Conservation (phyloP, 306 rosid genomes). For the cucumber (Cucumis sativus) region DNA sequence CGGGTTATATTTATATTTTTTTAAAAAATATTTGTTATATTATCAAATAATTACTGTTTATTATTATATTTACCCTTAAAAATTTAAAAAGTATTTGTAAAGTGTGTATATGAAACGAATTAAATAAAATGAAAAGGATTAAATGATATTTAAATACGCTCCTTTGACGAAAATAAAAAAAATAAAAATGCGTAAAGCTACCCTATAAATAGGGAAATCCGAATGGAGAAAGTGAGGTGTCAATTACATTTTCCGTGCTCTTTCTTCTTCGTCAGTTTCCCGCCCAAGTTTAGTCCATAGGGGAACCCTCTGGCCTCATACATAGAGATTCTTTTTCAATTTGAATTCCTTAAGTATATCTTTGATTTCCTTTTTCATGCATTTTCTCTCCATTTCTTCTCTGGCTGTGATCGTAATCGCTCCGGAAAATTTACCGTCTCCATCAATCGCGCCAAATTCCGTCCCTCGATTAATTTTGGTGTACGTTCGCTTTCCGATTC, state of each 20-base stretch:
- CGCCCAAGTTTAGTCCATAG: background rate
- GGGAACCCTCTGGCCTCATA: background rate
- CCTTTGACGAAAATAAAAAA: background rate
- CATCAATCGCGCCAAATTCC: background rate
- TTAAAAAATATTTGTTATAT: too few relatives aligned
- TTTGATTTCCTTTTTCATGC: background rate
- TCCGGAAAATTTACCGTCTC: background rate
- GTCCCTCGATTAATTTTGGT: background rate
- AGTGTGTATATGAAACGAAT: background rate
- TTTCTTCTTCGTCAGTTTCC: background rate
- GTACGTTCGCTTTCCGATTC: background rate
- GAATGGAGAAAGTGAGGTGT: background rate
- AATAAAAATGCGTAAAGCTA: background rate
- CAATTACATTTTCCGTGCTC: background rate
- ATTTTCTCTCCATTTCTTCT: background rate
- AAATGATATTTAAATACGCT: too few relatives aligned
- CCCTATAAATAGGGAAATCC: background rate
- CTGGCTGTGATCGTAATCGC: background rate
- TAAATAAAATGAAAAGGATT: background rate
- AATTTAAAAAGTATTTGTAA: too few relatives aligned
- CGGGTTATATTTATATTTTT: too few relatives aligned
- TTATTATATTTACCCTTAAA: too few relatives aligned
- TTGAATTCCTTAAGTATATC: background rate
- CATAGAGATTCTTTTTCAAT: background rate
- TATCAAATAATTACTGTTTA: too few relatives aligned